Percentiles rank a stretch among this genome's conserved stretches.
Conservation (phyloP, 176 grass and related monocot species). For the Triticum turgidum region DNA sequence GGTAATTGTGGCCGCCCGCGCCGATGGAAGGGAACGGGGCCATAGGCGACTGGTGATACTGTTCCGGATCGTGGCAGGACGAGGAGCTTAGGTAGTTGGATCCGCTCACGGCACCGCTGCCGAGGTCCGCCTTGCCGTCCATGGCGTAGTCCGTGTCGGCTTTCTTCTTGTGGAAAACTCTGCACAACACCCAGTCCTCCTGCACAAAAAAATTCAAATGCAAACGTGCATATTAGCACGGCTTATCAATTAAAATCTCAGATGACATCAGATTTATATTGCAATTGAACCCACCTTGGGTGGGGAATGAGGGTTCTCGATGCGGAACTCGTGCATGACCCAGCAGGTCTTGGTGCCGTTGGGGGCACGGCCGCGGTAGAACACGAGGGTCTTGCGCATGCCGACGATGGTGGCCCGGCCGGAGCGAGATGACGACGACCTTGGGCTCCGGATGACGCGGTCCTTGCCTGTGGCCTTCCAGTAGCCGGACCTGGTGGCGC, state of each 20-base stretch:
- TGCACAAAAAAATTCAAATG: not conserved
- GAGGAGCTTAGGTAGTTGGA: not conserved
- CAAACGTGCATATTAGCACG: not conserved
- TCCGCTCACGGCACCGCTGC: not conserved
- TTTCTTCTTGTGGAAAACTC: constrained; percentile 72
- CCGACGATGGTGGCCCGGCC: constrained; percentile 42
- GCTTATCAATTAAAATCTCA: not conserved
- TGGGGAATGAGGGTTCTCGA: constrained; percentile 53
- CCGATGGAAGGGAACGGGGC: constrained; percentile 12
- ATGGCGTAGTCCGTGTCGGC: constrained; percentile 33
- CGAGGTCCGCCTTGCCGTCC: constrained; percentile 25
- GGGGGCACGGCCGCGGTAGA: constrained; percentile 77
- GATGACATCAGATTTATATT: not conserved
- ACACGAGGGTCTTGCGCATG: constrained; percentile 92
- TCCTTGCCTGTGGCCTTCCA: constrained; percentile 94
- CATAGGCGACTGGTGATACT: constrained; percentile 26
- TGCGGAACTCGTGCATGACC: constrained; percentile 91
- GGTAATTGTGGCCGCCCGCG: not conserved
- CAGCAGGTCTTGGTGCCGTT: constrained; percentile 76
- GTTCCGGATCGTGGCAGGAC: constrained; percentile 8
- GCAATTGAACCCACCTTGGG: constrained; percentile 40
- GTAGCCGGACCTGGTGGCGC: constrained; percentile 76
- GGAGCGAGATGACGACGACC: not conserved
- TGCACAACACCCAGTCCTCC: constrained; percentile 83
- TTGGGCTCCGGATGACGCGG: constrained; percentile 42